These are phyloP conservation scores for Colletotrichum incanum DNA, from an alignment of 2,329 filamentous ascomycete genomes.

Conservation along the genomic window DNA sequence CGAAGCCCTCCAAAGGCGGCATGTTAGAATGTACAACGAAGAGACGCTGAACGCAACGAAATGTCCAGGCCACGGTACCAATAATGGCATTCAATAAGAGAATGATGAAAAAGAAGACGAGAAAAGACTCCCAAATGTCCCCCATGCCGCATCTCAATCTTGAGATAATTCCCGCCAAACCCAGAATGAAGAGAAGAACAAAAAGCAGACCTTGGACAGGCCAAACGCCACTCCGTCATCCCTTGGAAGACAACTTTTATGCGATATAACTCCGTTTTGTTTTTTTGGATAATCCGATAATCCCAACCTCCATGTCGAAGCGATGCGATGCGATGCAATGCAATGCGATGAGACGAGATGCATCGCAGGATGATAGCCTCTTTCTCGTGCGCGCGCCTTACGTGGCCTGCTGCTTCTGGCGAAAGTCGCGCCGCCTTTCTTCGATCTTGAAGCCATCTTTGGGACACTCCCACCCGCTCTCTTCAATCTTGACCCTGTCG, in stretches of 20 bases:
- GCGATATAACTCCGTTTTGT: constrained; percentile 33
- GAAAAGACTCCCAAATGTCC: constrained; percentile 12
- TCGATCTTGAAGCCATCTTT: constrained; percentile 41
- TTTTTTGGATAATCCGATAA: constrained; percentile 4
- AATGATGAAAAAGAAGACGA: neutral
- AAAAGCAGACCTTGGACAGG: constrained; percentile 1
- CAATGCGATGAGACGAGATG: neutral
- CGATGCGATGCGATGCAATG: no score
- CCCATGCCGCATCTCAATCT: constrained; percentile 21
- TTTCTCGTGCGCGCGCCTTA: neutral
- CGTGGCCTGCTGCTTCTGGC: constrained; percentile 33
- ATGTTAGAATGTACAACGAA: neutral
- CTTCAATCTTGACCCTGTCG: constrained; percentile 58
- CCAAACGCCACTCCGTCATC: constrained; percentile 31
- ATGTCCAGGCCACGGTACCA: no score
- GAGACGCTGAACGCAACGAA: neutral
- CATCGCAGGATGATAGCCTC: neutral
- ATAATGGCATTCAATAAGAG: neutral
- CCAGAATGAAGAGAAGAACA: neutral
- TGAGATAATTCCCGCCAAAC: constrained; percentile 1
- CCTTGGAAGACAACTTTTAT: constrained; percentile 33
- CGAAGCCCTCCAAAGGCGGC: neutral
- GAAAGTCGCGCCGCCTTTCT: constrained; percentile 43
- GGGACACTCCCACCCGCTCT: constrained; percentile 62
- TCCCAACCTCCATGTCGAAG: neutral